These are phyloP conservation scores for Corylus avellana DNA, from an alignment of 306 rosid species.

Conservation along the genomic window DNA sequence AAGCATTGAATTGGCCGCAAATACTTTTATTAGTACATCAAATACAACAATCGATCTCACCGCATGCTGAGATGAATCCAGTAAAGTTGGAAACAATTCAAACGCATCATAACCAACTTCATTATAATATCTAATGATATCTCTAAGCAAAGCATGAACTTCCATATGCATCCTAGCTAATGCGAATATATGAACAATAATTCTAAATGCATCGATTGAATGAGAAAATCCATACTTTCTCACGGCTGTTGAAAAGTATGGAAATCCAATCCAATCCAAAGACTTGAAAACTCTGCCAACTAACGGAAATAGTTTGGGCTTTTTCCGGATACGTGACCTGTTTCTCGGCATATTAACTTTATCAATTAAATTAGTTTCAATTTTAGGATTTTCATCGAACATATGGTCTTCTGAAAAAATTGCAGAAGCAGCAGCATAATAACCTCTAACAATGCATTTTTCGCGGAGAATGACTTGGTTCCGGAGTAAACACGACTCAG, in stretches of 20 bases:
- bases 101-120: constrained; percentile 32
- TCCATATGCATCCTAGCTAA: constrained; percentile 49
- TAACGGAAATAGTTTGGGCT: constrained; percentile 28
- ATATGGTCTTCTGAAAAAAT: constrained; percentile 40
- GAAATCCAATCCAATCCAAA: constrained; percentile 37
- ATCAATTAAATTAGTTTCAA: constrained; percentile 19
- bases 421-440: constrained; percentile 39
- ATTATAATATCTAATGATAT: constrained; percentile 42
- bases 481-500: constrained; percentile 22
- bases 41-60: constrained; percentile 41
- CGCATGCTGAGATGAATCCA: constrained; percentile 46
- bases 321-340: constrained; percentile 2
- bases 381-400: constrained; percentile 47
- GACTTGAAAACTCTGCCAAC: constrained; percentile 53
- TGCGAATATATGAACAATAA: constrained; percentile 56
- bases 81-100: constrained; percentile 41
- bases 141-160: constrained; percentile 55
- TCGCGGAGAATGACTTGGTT: constrained; percentile 13
- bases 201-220: constrained; percentile 47
- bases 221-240: constrained; percentile 42
- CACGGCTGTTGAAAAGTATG: constrained; percentile 38
- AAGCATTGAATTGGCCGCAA: constrained; percentile 64
- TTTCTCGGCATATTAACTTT: constrained; percentile 8
- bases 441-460: constrained; percentile 30
- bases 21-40: constrained; percentile 55